phyloP scores from a whole-genome alignment of 345 rosid species.

The Durio zibethinus region DNA sequence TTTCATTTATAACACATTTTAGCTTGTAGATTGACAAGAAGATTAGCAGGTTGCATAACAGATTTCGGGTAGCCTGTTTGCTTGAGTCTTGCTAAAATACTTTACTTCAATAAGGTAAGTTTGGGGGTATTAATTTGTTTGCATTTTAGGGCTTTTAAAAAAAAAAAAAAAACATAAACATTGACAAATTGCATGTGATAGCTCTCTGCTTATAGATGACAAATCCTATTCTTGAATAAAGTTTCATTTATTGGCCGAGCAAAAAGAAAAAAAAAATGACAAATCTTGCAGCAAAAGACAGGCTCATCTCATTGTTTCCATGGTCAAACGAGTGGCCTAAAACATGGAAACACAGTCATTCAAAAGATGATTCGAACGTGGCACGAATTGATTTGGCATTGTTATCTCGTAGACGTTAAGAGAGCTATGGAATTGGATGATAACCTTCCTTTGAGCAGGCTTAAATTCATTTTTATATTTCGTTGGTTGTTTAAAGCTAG shows the following conservation, averaged over 20 bases:
- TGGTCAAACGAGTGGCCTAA: not conserved
- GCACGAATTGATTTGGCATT: not conserved
- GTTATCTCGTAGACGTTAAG: not conserved
- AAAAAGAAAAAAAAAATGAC: too few relatives aligned
- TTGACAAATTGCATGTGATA: not conserved
- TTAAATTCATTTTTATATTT: not conserved
- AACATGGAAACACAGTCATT: not conserved
- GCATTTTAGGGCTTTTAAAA: not conserved
- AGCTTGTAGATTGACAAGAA: not conserved
- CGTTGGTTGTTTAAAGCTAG: not conserved
- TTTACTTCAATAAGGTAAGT: not conserved
- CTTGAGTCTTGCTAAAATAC: not conserved
- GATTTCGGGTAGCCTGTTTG: not conserved
- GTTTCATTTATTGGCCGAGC: too few relatives aligned
- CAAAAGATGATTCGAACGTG: not conserved
- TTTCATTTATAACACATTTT: not conserved
- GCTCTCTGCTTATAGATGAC: not conserved
- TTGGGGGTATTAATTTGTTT: not conserved
- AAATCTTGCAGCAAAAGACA: not conserved
- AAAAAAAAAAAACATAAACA: too few relatives aligned
- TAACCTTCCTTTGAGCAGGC: conserved; percentile 4
- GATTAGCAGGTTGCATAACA: not conserved
- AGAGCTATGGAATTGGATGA: not conserved
- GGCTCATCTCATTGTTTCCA: not conserved
- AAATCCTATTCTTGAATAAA: too few relatives aligned